Conservation (phyloP, 768 basidiomycete species). For the Leucosporidium yakuticum region DNA sequence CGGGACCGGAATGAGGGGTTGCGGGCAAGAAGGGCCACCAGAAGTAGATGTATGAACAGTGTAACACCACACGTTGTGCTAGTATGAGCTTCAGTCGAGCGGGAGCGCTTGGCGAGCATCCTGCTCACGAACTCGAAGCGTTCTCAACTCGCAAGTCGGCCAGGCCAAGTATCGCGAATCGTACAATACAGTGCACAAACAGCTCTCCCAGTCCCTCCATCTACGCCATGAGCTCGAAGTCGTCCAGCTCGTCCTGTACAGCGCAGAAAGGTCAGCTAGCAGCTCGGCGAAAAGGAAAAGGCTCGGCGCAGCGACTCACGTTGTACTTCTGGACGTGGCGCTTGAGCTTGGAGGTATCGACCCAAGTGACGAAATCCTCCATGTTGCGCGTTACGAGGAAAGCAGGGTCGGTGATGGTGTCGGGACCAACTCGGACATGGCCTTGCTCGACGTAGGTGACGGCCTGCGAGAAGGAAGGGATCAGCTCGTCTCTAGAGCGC, state of each 20-base stretch:
- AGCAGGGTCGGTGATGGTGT: constrained; percentile 92
- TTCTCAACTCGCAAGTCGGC: too few relatives aligned
- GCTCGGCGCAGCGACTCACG: constrained; percentile 68
- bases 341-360: constrained; percentile 94
- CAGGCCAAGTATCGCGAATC: background rate
- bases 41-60: too few relatives aligned
- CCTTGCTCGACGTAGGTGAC: constrained; percentile 97
- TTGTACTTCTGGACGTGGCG: constrained; percentile 93
- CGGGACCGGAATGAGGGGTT: constrained; percentile 31
- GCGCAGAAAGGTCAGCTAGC: background rate
- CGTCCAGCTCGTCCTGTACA: constrained; percentile 63
- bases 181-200: background rate
- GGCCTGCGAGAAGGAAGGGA: constrained; percentile 55
- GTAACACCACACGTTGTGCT: too few relatives aligned
- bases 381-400: constrained; percentile 91
- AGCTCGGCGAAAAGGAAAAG: background rate
- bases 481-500: background rate
- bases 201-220: background rate
- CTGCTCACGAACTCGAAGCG: too few relatives aligned
- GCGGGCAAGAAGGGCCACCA: background rate
- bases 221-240: constrained; percentile 62
- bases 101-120: too few relatives aligned
- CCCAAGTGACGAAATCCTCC: constrained; percentile 99
- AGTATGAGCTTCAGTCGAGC: too few relatives aligned
- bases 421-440: constrained; percentile 92